Base-by-base conservation (phyloP, 2,329 filamentous ascomycete genomes). In the Aspergillus fructus region DNA sequence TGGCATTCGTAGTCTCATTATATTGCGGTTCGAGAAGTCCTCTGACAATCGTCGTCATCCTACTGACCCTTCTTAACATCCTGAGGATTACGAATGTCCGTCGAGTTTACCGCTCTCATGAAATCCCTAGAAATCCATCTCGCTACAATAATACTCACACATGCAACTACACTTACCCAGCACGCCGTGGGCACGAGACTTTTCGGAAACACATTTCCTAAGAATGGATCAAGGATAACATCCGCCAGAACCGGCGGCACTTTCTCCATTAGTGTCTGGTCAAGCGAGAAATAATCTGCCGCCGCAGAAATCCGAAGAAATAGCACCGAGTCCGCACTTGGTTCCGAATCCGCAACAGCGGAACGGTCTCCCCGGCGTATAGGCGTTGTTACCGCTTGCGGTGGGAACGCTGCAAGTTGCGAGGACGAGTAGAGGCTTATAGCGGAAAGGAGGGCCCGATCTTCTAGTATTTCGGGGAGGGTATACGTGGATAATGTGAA, bases 251-350 rank as follows among this genome's bases (percentile, higher is more conserved):
- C 91, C 0, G 86, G 84, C 2, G 88, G 87, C 13, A 90, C 89
- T 60, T 81, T 68, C 49, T 79, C 75, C 93, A 97, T 97, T 67
- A 96, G 82, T 2, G 82, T 82, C 60, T 79, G 75, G 70, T 96
- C 83, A 58, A 85, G 81, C 11, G 90, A 89, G 74, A 90, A 96
- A 78, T 93, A 99, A 67, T 96, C 91, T 47, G 94, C 92, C 19
- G 88, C 85, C 13, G 92, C 85, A 61, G 83, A 81, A 52, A 97
- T 79, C 61, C 85, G 88, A 3, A 97, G 83, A 55, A 96, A 85
- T 7, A 94, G 79, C 30, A 85, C 68, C 1, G 88, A 89, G 23
- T 76, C 68, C 2, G 63, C 57, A 3, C 68, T 65, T 7, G 65
- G 66, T 2, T 60, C 62, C 2, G 64, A 55, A 30, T 68, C 68